phyloP scores from a whole-genome alignment of 306 rosid species.

The Sesbania bispinosa region DNA sequence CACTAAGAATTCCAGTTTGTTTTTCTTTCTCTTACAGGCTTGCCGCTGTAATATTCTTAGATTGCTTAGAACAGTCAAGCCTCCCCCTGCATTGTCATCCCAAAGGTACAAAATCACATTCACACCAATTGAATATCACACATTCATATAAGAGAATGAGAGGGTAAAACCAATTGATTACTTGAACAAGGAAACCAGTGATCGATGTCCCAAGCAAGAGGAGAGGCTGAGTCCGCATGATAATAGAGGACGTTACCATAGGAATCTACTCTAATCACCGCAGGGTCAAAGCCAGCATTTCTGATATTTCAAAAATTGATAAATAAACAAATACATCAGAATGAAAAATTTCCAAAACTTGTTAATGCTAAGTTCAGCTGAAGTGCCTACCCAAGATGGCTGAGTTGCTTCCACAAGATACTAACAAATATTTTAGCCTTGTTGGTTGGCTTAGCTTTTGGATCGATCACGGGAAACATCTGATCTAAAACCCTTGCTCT shows the following conservation, averaged over 20 bases:
- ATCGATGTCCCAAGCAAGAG: slow-evolving; percentile 96
- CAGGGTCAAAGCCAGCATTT: slow-evolving; percentile 97
- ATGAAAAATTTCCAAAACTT: neutral
- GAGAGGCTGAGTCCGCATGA: slow-evolving; percentile 94
- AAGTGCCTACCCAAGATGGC: slow-evolving; percentile 76
- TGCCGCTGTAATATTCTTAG: slow-evolving; percentile 83
- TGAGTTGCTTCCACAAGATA: slow-evolving; percentile 91
- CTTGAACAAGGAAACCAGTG: slow-evolving; percentile 99
- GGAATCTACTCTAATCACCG: slow-evolving; percentile 78
- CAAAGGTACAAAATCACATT: slow-evolving; percentile 4
- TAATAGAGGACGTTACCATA: slow-evolving; percentile 87
- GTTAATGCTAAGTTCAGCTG: neutral
- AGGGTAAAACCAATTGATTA: slow-evolving; percentile 24
- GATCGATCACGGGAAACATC: slow-evolving; percentile 69
- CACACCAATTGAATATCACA: neutral
- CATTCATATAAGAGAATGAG: neutral
- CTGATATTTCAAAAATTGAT: slow-evolving; percentile 34
- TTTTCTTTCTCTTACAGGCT: slow-evolving; percentile 70
- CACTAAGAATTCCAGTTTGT: slow-evolving; percentile 79
- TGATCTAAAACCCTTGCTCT: slow-evolving; percentile 55
- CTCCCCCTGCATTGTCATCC: slow-evolving; percentile 69
- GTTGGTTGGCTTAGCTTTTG: slow-evolving; percentile 68
- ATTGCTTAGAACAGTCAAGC: slow-evolving; percentile 90
- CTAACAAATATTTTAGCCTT: slow-evolving; percentile 73
- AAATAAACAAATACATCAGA: neutral